Evolutionary conservation across 441 rosid genomes (phyloP).

Genomic region (Populus hybrid): DNA sequence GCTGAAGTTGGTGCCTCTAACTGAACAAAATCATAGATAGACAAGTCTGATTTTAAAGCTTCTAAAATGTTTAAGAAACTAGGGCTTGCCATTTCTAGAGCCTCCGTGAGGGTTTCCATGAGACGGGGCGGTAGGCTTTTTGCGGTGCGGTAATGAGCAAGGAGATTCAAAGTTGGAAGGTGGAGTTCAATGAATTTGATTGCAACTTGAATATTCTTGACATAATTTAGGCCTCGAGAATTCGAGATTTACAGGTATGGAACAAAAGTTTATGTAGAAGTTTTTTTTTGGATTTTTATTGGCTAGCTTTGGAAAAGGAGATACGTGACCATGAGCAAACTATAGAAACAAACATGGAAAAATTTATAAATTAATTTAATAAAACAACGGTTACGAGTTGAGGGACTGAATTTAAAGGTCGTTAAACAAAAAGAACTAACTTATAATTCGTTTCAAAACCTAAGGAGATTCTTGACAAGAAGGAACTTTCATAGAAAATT

Average conservation of each 20-base stretch:
- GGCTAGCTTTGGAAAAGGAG: constrained; percentile 31
- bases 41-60: constrained; percentile 20
- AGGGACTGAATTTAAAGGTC: no score
- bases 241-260: constrained; percentile 24
- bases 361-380: no score
- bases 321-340: constrained; percentile 39
- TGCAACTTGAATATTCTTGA: background rate
- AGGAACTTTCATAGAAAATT: no score
- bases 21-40: constrained; percentile 34
- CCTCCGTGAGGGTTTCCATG: constrained; percentile 30
- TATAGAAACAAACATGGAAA: constrained; percentile 24
- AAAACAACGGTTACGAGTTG: no score
- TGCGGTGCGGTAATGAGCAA: constrained; percentile 33
- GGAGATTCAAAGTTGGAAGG: constrained; percentile 32
- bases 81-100: constrained; percentile 25
- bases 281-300: constrained; percentile 21
- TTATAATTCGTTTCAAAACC: no score
- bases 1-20: constrained; percentile 27
- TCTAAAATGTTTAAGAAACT: constrained; percentile 13
- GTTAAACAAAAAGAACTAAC: background rate
- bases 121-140: constrained; percentile 34
- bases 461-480: no score
- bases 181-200: constrained; percentile 29
- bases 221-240: constrained; percentile 7
- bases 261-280: constrained; percentile 26